Evolutionary conservation across 1,139 yeast genomes (phyloP).

Genomic region (Yueomyces sp.): DNA sequence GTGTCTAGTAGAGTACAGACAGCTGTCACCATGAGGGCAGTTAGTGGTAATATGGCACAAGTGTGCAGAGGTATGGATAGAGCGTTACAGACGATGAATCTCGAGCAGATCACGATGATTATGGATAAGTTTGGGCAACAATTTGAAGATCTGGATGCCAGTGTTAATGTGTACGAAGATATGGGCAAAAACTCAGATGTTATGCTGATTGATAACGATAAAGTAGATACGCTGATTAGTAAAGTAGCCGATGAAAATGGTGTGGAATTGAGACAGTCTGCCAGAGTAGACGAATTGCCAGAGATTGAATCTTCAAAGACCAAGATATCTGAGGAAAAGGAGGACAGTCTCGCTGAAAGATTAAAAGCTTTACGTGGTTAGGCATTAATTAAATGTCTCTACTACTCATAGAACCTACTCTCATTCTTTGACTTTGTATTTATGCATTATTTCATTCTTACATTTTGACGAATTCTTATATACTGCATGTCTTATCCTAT

Average conservation of each 20-base stretch:
- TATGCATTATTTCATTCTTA: not conserved
- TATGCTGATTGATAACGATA: slow-evolving; percentile 68
- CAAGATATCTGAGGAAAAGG: slow-evolving; percentile 60
- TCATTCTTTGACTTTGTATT: not conserved
- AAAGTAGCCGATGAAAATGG: slow-evolving; percentile 98
- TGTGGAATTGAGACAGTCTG: slow-evolving; percentile 66
- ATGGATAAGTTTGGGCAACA: slow-evolving; percentile 97
- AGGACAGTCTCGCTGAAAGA: slow-evolving; percentile 78
- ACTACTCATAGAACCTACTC: too few species aligned
- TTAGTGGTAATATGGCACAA: slow-evolving; percentile 85
- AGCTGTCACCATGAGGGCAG: slow-evolving; percentile 92
- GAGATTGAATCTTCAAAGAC: slow-evolving; percentile 17
- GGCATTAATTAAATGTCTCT: slow-evolving; percentile 1
- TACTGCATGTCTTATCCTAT: slow-evolving; percentile 4
- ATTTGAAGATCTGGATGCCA: slow-evolving; percentile 91
- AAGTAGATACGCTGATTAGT: slow-evolving; percentile 81
- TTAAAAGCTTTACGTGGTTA: slow-evolving; percentile 59
- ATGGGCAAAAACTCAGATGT: slow-evolving; percentile 87
- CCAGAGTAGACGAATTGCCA: slow-evolving; percentile 45
- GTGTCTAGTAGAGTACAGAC: slow-evolving; percentile 95
- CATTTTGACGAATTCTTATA: slow-evolving; percentile 7
- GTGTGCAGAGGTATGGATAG: slow-evolving; percentile 94
- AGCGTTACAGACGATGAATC: slow-evolving; percentile 90
- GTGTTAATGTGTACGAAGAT: slow-evolving; percentile 83
- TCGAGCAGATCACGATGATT: slow-evolving; percentile 80